phyloP scores from a whole-genome alignment of 345 rosid genomes.

The Corchorus olitorius region DNA sequence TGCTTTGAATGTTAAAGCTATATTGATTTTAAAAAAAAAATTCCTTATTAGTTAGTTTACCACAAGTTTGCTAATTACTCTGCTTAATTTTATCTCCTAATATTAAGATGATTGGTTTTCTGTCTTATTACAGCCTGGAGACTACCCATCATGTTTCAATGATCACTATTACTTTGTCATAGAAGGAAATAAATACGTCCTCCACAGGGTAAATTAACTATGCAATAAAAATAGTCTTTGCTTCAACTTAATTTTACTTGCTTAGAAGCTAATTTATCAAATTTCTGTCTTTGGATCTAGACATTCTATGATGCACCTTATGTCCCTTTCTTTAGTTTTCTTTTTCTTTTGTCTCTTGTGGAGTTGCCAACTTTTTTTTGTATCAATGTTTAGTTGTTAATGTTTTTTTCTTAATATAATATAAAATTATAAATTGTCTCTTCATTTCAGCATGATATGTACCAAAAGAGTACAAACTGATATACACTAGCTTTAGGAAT shows the following conservation, averaged over 20 bases:
- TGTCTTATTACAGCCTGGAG: slow-evolving; percentile 29
- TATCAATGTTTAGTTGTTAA: background rate
- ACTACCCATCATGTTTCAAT: slow-evolving; percentile 37
- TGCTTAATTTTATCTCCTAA: too few relatives aligned
- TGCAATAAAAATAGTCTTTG: background rate
- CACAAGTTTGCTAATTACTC: too few relatives aligned
- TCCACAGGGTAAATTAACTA: slow-evolving; percentile 34
- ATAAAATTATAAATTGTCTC: too few relatives aligned
- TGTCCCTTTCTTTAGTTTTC: too few relatives aligned
- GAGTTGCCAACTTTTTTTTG: background rate
- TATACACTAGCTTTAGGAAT: too few relatives aligned
- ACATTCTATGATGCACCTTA: background rate
- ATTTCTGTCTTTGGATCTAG: background rate
- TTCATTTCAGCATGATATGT: too few relatives aligned
- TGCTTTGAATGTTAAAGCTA: too few relatives aligned
- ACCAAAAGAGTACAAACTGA: too few relatives aligned
- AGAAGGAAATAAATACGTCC: slow-evolving; percentile 33
- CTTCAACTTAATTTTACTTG: background rate
- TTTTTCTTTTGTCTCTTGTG: background rate
- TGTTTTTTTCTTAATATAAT: background rate
- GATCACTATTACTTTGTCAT: slow-evolving; percentile 35
- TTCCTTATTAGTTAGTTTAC: too few relatives aligned
- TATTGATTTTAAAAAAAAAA: too few relatives aligned
- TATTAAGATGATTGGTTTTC: slow-evolving; percentile 8
- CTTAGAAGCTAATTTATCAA: background rate